A percentile compares a stretch with the other conserved stretches of the same genome.
phyloP scores from a whole-genome alignment of 306 rosid species.

The Quercus engelmannii region DNA sequence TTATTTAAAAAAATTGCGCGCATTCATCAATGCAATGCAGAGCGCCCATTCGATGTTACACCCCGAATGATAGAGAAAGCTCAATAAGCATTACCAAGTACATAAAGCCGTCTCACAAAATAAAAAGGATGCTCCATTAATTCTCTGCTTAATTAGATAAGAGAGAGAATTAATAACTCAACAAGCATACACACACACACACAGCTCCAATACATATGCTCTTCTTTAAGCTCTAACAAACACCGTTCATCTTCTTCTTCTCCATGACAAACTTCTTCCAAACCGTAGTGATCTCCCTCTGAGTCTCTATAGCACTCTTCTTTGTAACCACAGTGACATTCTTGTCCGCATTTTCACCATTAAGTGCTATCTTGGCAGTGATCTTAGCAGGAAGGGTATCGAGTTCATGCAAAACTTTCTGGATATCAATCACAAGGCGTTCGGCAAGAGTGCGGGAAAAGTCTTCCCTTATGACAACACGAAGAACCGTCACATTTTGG shows the following conservation, averaged over 20 bases:
- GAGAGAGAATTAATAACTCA: background rate
- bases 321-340: slow-evolving; percentile 31
- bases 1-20: too few species aligned
- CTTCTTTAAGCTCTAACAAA: slow-evolving; percentile 36
- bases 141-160: background rate
- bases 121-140: background rate
- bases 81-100: background rate
- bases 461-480: slow-evolving; percentile 89
- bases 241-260: slow-evolving; percentile 72
- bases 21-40: too few species aligned
- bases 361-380: slow-evolving; percentile 9
- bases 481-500: slow-evolving; percentile 69
- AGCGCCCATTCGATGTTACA: background rate
- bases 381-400: slow-evolving; percentile 55
- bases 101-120: background rate
- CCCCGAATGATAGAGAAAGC: background rate
- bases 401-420: slow-evolving; percentile 74
- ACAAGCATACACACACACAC: too few species aligned
- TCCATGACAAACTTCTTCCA: slow-evolving; percentile 81
- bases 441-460: slow-evolving; percentile 86
- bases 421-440: slow-evolving; percentile 65
- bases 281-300: slow-evolving; percentile 64
- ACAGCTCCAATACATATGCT: background rate
- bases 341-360: slow-evolving; percentile 6
- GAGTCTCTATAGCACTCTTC: slow-evolving; percentile 56